These are phyloP conservation scores for Cladosporium sp. DNA, from an alignment of 2,329 filamentous ascomycete genomes.

Conservation along the genomic window DNA sequence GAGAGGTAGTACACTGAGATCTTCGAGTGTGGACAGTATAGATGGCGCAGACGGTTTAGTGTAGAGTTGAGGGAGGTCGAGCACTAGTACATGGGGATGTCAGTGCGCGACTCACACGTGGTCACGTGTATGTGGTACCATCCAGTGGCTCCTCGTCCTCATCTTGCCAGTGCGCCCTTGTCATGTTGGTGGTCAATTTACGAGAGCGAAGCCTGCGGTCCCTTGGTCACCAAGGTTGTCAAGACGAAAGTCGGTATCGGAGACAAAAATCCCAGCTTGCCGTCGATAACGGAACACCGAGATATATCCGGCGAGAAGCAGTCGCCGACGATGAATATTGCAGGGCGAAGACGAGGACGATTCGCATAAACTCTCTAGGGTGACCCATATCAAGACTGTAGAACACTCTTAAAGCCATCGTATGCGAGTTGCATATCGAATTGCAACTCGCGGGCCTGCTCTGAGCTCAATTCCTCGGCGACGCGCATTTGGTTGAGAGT, in stretches of 20 bases:
- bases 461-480: conserved; percentile 80
- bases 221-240: too few relatives aligned
- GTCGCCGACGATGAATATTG: not conserved
- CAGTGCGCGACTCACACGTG: not conserved
- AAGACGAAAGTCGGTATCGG: not conserved
- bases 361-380: not conserved
- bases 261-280: not conserved
- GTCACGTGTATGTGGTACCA: conserved; percentile 20
- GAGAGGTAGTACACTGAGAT: conserved; percentile 63
- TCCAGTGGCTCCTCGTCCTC: conserved; percentile 29
- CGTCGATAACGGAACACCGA: not conserved
- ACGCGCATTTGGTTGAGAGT: conserved; percentile 97
- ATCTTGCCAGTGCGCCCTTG: not conserved
- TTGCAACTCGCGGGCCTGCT: conserved; percentile 82
- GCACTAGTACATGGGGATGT: conserved; percentile 41
- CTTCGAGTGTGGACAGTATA: conserved; percentile 62
- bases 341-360: not conserved
- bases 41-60: conserved; percentile 63
- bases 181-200: not conserved
- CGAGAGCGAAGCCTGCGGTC: too few relatives aligned
- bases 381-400: conserved; percentile 38
- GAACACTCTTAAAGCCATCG: conserved; percentile 80
- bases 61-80: conserved; percentile 80
- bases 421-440: conserved; percentile 94
- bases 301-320: conserved; percentile 5